Base-by-base conservation (phyloP, 2,329 filamentous ascomycete species). In the Monilinia vaccinii-corymbosi region DNA sequence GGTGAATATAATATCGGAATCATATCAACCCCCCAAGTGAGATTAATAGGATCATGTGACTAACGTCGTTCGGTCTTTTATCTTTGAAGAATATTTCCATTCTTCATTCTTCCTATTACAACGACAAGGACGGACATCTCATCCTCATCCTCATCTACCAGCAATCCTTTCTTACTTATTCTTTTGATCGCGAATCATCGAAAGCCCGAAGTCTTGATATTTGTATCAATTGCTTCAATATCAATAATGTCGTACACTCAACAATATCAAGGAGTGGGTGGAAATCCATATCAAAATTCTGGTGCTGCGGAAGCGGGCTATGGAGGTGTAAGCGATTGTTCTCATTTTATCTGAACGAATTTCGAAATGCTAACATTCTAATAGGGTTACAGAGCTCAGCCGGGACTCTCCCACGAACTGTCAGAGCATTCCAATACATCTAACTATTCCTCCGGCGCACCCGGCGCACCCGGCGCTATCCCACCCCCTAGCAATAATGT, bases 281-380 rank as follows among this genome's bases (percentile, higher is more conserved):
- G 70, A 64, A 87, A 88, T 70, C 85, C 85, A 44, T 89, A 89
- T 71, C 77, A 80, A 67, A 70, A 58, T 50, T 58, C 55, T 7
- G 44, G 23, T 10, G 55, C 55, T 14, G 55, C 55, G 40, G 55
- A 58, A 61, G 62, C 69, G 58, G 71, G 69, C 11, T 63, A 67
- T 53, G 75, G 25, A 44, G 68, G 18, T 49, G 61, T 65, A 62
- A 62, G 60, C n/a, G n/a, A n/a, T n/a, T n/a, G n/a, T n/a, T n/a
- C n/a, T n/a, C n/a, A n/a, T n/a, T n/a, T n/a, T n/a, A n/a, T n/a
- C n/a, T n/a, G n/a, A n/a, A n/a, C n/a, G n/a, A n/a, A n/a, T 23
- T 6, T 8, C 18, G 18, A 44, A 2, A 44, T 16, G 13, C 13
- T 55, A 23, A 55, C n/a, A 16, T 51, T 32, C 31, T 31, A 18